Conservation (phyloP, 2,329 filamentous ascomycete species). For the Clarireedia homoeocarpa region DNA sequence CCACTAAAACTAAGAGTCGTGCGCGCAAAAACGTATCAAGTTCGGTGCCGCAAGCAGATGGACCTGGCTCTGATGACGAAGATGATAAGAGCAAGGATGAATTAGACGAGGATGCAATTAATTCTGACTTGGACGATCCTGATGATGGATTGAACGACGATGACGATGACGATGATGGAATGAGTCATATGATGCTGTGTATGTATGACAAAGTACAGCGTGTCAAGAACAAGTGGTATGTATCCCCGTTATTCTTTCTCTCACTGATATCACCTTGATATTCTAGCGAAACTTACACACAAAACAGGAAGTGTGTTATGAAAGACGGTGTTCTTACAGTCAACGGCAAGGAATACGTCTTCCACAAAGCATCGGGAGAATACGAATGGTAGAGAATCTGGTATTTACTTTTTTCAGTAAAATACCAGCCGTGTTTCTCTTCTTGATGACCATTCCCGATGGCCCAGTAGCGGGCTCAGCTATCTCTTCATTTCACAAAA, state of each 20-base stretch:
- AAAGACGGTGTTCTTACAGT: conserved; percentile 95
- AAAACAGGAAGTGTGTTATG: conserved; percentile 82
- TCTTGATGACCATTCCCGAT: background rate
- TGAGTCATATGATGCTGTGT: conserved; percentile 91
- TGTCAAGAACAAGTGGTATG: conserved; percentile 94
- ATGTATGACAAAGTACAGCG: conserved; percentile 99
- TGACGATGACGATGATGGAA: conserved; percentile 77
- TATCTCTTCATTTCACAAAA: no score
- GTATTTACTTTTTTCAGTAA: no score
- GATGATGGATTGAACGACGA: conserved; percentile 80
- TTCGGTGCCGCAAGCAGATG: conserved; percentile 47
- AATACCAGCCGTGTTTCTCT: background rate
- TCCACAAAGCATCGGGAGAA: conserved; percentile 94
- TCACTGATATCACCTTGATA: background rate
- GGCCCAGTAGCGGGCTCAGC: background rate
- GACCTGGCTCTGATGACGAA: conserved; percentile 46
- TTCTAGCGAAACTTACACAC: background rate
- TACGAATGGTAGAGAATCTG: conserved; percentile 73
- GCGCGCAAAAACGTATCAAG: conserved; percentile 24
- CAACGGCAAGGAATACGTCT: conserved; percentile 92
- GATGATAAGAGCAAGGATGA: conserved; percentile 49
- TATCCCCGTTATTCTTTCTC: conserved; percentile 11
- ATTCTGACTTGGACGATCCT: conserved; percentile 92
- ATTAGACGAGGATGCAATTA: conserved; percentile 89
- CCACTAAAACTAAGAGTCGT: conserved; percentile 31